Evolutionary conservation across 148 eudicot species (phyloP).

Genomic region (Rhododendron williamsianum): DNA sequence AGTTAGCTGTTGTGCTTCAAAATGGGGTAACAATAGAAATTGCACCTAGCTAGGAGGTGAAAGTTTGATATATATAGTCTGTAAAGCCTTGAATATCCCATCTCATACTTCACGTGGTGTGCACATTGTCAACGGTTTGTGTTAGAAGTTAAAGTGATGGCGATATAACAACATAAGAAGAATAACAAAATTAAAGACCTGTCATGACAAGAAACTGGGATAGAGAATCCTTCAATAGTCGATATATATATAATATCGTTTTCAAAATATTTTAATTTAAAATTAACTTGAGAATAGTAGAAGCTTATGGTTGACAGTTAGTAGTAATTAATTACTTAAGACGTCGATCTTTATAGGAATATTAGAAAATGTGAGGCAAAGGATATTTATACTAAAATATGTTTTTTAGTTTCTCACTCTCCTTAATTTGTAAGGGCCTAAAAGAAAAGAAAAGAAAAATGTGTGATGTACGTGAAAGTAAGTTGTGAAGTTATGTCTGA

Average conservation of each 20-base stretch:
- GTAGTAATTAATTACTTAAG: background rate
- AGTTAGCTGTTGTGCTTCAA: background rate
- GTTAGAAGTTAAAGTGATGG: background rate
- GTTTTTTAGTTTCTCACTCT: too few species aligned
- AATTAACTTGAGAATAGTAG: background rate
- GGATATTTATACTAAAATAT: background rate
- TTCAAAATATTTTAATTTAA: background rate
- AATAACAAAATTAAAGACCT: too few species aligned
- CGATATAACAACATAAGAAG: background rate
- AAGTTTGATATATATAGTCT: background rate
- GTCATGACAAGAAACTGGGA: background rate
- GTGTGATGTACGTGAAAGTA: too few species aligned
- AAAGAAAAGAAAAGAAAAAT: too few species aligned
- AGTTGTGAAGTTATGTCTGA: too few species aligned
- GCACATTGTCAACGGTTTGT: background rate
- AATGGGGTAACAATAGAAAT: background rate
- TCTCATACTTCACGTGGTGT: background rate
- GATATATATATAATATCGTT: background rate
- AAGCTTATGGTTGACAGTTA: background rate
- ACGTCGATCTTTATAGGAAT: background rate
- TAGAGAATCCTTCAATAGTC: too few species aligned
- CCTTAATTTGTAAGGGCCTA: too few species aligned
- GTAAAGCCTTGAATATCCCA: background rate
- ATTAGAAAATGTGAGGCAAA: background rate
- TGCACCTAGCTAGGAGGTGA: background rate